Base-by-base conservation (phyloP, 1,284 basidiomycete genomes). In the Xanthoconium separans region DNA sequence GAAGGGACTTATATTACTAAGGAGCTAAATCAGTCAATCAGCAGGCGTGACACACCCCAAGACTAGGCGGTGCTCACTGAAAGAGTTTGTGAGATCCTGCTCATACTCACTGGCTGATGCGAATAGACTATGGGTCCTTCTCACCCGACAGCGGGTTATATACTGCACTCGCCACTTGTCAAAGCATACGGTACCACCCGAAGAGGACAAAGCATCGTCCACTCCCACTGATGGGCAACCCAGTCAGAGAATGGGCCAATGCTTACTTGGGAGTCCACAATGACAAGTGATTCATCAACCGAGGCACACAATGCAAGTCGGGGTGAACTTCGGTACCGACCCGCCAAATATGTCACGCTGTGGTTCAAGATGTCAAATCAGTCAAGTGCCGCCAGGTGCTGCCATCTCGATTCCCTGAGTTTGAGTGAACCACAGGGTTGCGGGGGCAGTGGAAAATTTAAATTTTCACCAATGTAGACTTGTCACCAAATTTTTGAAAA, bases 71-170 rank as follows among this genome's bases (percentile, higher is more conserved):
- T 44, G 41, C 67, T 67, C 44, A 71, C 66, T 49, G 64, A 71
- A 55, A 65, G 50, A 6, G 58, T 68, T 55, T 68, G 65, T 2
- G 70, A 68, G 60, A 70, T 56, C 66, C 65, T 68, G 67, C 67
- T 65, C 70, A 70, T 70, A 31, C 22, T 22, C 22, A 22, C 41
- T 44, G 20, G 4, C 24, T 45, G 34, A 31, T 40, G 46, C 34
- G 9, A 16, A 27, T 27, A 27, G 27, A 27, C 27, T 27, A 33
- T 13, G 31, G 24, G 24, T 18, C 48, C 5, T 44, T n/a, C 29
- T 30, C 37, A 34, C 30, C 22, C 31, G 22, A 49, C 13, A 22
- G 29, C 22, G 20, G 22, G 34, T 55, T 71, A 70, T 63, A 71
- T 65, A 70, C 22, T 18, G n/a, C 50, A 29, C 37, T 58, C 44